Percentiles rank a stretch among this genome's conserved stretches.
phyloP scores from a whole-genome alignment of 306 rosid genomes.

The Vigna hirtella region DNA sequence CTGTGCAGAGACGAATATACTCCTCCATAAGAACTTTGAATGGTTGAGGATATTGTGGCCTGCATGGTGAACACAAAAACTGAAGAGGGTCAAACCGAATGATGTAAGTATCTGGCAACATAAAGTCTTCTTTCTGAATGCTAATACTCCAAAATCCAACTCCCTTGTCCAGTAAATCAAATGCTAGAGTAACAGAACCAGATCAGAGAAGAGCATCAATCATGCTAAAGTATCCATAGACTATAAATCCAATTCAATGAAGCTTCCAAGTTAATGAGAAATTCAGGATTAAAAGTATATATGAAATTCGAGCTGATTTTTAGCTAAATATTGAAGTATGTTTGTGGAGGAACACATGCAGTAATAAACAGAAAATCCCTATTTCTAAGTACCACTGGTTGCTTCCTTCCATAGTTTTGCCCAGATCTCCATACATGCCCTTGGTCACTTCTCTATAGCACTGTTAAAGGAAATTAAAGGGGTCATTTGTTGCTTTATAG shows the following conservation, averaged over 20 bases:
- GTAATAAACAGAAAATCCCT: slow-evolving; percentile 20
- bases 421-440: slow-evolving; percentile 87
- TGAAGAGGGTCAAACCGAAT: slow-evolving; percentile 9
- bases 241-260: slow-evolving; percentile 1
- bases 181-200: slow-evolving; percentile 6
- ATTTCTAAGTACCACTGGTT: slow-evolving; percentile 77
- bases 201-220: neutral
- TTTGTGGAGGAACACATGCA: neutral
- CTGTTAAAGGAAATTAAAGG: slow-evolving; percentile 51
- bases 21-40: slow-evolving; percentile 73
- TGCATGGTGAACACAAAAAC: slow-evolving; percentile 46
- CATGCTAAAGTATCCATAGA: slow-evolving; percentile 7
- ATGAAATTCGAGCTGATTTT: neutral
- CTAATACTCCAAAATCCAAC: slow-evolving; percentile 5
- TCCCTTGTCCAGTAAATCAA: slow-evolving; percentile 26
- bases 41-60: slow-evolving; percentile 80
- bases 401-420: slow-evolving; percentile 86
- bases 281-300: slow-evolving; percentile 4
- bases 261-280: slow-evolving; percentile 6
- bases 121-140: neutral
- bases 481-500: neutral
- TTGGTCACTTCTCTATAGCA: slow-evolving; percentile 81
- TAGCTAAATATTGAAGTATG: neutral
- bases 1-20: slow-evolving; percentile 77
- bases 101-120: neutral